Percentiles rank a stretch among this genome's conserved stretches.
These are phyloP conservation scores for Fomitopsis pulvina DNA, from an alignment of 768 basidiomycete species.

Conservation along the genomic window DNA sequence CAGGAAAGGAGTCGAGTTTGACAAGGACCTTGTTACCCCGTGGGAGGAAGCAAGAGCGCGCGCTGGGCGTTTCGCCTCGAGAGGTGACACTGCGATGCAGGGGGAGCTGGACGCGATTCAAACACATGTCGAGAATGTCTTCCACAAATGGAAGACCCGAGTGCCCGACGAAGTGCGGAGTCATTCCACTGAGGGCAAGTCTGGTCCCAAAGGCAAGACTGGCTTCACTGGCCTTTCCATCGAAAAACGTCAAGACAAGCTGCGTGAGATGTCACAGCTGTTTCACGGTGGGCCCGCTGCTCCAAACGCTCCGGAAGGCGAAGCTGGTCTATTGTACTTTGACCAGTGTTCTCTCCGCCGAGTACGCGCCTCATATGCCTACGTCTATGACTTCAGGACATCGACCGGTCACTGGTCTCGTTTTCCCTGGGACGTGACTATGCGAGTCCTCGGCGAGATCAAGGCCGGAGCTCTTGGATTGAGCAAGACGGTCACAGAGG, in stretches of 20 bases:
- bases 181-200: neutral
- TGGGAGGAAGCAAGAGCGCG: conserved; percentile 29
- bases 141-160: conserved; percentile 4
- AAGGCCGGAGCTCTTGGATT: conserved; percentile 38
- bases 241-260: conserved; percentile 39
- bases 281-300: conserved; percentile 29
- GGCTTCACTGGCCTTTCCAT: conserved; percentile 35
- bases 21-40: conserved; percentile 28
- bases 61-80: conserved; percentile 7
- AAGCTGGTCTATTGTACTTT: conserved; percentile 18
- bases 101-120: conserved; percentile 32
- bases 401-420: conserved; percentile 22
- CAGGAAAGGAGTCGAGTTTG: conserved; percentile 5
- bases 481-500: conserved; percentile 32
- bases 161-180: conserved; percentile 2
- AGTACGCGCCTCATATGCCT: conserved; percentile 47
- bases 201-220: neutral
- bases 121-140: conserved; percentile 31
- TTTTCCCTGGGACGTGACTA: conserved; percentile 51
- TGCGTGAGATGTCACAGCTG: conserved; percentile 35
- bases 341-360: conserved; percentile 25
- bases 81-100: conserved; percentile 10
- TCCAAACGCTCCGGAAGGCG: too few relatives aligned
- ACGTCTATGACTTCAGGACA: conserved; percentile 29
- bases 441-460: conserved; percentile 44